Evolutionary conservation across 805 yeast genomes (phyloP), one percentile per base, ranked within the genome.

Genomic region (Candida berthetii): DNA sequence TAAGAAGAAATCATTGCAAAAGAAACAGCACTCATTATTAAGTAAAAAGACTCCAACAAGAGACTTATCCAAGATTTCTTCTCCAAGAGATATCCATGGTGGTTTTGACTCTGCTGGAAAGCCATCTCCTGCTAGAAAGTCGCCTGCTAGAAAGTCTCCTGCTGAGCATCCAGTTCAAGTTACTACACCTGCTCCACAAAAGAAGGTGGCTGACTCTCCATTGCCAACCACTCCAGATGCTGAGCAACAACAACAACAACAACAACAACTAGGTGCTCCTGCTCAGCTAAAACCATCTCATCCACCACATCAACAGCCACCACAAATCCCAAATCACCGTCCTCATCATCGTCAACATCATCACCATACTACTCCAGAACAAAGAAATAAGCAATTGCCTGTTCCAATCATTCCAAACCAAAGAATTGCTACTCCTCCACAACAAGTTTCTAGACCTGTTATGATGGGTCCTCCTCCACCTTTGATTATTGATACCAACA

Each of bases 361-460:
- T 34, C 9, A 20, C 15, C 17, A 16, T 16, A 5, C 34, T 15
- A 5, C 34, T 13, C 34, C 7, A 17, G 11, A 31, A 16, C 34
- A 31, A 15, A 17, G 19, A 15, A 31, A 31, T 31, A 46, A 50
- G 20, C 53, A 49, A 15, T 39, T 52, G 38, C 53, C 55, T 20
- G 38, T 48, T 7, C 53, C 55, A 32, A 27, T 39, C 18, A 50
- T 46, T 31, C 51, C 52, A 41, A 47, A 43, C 10, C 53, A 48
- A 42, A 44, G 48, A 39, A 36, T 10, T 8, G 17, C 13, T 31
- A 31, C 34, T 31, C 34, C 34, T 31, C 17, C 17, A 31, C 34
- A 31, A 17, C 34, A 31, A 16, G 13, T 29, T 11, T 29, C 15
- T 7, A 31, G 10, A 11, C 8, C 34, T 22, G 8, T 8, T 22